These are phyloP conservation scores for Trichocomaceae sp. DNA, from an alignment of 2,329 filamentous ascomycete species.

Conservation along the genomic window DNA sequence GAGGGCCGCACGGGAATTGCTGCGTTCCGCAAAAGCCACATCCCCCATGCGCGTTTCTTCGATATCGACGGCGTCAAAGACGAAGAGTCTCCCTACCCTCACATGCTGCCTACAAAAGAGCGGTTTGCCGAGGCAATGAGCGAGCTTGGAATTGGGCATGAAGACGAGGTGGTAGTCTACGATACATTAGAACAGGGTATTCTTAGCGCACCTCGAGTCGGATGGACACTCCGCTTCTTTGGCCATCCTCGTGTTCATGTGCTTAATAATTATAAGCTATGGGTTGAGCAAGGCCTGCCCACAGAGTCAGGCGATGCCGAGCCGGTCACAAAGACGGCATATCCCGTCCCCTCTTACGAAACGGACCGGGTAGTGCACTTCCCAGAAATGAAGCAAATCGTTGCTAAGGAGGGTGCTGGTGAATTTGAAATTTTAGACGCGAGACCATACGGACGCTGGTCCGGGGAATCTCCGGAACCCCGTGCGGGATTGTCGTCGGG, in stretches of 20 bases:
- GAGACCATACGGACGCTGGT: constrained; percentile 69
- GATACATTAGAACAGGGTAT: constrained; percentile 87
- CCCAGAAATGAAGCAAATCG: constrained; percentile 73
- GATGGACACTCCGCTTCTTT: constrained; percentile 87
- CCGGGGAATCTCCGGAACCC: constrained; percentile 77
- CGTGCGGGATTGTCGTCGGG: constrained; percentile 79
- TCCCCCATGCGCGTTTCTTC: constrained; percentile 90
- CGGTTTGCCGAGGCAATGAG: constrained; percentile 85
- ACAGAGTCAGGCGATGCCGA: constrained; percentile 62
- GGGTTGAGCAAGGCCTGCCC: constrained; percentile 76
- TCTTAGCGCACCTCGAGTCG: constrained; percentile 87
- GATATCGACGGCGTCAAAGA: constrained; percentile 91
- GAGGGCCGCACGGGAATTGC: constrained; percentile 68
- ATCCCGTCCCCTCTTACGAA: constrained; percentile 51
- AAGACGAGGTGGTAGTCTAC: constrained; percentile 91
- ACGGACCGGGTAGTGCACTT: constrained; percentile 66
- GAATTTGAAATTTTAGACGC: constrained; percentile 87
- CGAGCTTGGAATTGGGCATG: constrained; percentile 73
- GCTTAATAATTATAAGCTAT: constrained; percentile 92
- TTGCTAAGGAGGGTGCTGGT: constrained; percentile 70
- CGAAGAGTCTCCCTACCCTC: constrained; percentile 78
- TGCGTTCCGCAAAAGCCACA: constrained; percentile 72
- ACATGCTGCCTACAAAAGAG: constrained; percentile 84
- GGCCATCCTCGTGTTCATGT: constrained; percentile 84
- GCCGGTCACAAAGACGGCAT: constrained; percentile 38